Base-by-base conservation (phyloP, 352 stramenopile species). In the Phytophthora citrophthora region DNA sequence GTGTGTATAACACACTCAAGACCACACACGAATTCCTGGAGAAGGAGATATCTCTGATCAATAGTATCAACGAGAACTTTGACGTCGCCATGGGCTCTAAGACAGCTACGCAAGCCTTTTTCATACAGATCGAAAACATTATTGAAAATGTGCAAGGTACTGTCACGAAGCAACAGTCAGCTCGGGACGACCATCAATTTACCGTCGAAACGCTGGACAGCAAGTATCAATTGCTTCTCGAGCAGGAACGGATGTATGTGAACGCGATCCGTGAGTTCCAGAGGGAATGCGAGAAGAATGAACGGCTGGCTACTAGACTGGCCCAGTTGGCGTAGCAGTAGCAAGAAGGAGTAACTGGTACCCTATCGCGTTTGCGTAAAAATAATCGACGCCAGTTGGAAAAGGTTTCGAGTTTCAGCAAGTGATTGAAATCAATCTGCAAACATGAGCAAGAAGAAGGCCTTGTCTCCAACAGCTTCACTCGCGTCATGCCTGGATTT, bases 181-280 rank as follows among this genome's bases (percentile, higher is more conserved):
- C 71, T 13, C 79, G 86, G 11, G 64, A 79, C 1, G 70, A 73
- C 3, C 67, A 86, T 15, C 70, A 89, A 29, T 20, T 27, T 10
- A 61, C 56, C 4, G 71, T 93, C 15, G 86, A 95, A 46, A 85
- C 72, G 0, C 59, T 93, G 1, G 84, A 93, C 52, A 86, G 79
- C 57, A 91, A 90, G 39, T 93, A 92, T 39, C 84, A 95, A 44
- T 50, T 95, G 26, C 63, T 91, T 38, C 71, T 95, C 5, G 80
- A 88, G 26, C 83, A 89, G 15, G 88, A 96, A 38, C 80, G 90
- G 9, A 70, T 68, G 56, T 97, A 97, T 56, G 83, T 95, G 39
- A 86, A 90, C 39, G 83, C 88, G 9, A 90, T 97, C 18, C 85
- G 85, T 2, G 81, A 94, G 32, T 96, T 97, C 54, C 90, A 97